Base-by-base conservation (phyloP, 805 yeast genomes). In the Cyberlindnera petersonii region DNA sequence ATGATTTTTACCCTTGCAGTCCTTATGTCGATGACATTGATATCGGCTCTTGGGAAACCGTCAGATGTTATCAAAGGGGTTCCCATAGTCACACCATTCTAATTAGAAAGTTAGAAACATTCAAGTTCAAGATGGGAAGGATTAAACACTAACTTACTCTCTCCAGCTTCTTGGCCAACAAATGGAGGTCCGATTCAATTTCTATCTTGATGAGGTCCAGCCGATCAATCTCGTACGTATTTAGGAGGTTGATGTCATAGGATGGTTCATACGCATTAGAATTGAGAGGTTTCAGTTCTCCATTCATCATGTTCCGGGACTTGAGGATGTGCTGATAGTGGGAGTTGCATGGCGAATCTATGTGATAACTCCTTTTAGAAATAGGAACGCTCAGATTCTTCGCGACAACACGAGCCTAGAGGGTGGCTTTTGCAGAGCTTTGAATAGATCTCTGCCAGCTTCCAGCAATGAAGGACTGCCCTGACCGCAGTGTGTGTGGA, bases 31-130 rank as follows among this genome's bases (percentile, higher is more conserved):
- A 87, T 76, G 5, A 91, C 83, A 52, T 91, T 95, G 20, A 91
- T 71, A 54, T 91, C 97, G 14, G 68, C 59, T 30, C 97, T 65
- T 1, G 98, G 98, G 52, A 75, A 91, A 16, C 97, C 96, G 53
- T 91, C 95, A 0, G 52, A 42, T 0, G 82, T 75, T 2, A 85
- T 61, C 42, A 91, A 60, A 0, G 78, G 68, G 2, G 89, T 79
- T 18, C 71, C 59, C 86, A 86, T 79, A 47, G 74, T 79, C 4
- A 69, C 77, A 10, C 67, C 61, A 46, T 76, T 75, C 41, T 62
- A 46, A n/a, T n/a, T n/a, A n/a, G n/a, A n/a, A n/a, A n/a, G n/a
- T n/a, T n/a, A n/a, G n/a, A n/a, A n/a, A n/a, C n/a, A 51, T 4
- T 15, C 6, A 9, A n/a, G 24, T 32, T 33, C 33, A 37, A 35